Evolutionary conservation across 352 stramenopile genomes (phyloP).

Genomic region (Phytophthora constricta): DNA sequence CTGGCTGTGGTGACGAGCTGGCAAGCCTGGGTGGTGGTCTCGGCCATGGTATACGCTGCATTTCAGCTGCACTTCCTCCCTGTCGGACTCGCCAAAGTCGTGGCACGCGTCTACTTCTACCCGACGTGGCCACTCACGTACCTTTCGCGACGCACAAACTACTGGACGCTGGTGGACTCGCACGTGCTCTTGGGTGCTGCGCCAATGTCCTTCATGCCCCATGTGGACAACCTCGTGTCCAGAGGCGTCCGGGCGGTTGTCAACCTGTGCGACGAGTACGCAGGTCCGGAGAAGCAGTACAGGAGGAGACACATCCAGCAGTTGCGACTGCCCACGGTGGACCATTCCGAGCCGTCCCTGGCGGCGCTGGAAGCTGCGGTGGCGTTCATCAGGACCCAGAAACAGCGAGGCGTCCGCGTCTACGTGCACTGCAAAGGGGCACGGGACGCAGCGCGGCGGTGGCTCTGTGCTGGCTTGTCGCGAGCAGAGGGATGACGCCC

Average conservation of each 20-base stretch:
- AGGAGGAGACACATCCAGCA: conserved; percentile 88
- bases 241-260: conserved; percentile 91
- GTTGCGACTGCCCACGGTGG: conserved; percentile 90
- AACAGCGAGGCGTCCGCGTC: conserved; percentile 85
- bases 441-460: conserved; percentile 94
- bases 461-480: conserved; percentile 92
- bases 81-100: conserved; percentile 70
- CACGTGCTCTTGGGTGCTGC: conserved; percentile 92
- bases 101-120: conserved; percentile 90
- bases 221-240: conserved; percentile 83
- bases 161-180: conserved; percentile 92
- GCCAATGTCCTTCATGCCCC: conserved; percentile 89
- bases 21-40: conserved; percentile 27
- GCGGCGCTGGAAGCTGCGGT: conserved; percentile 76
- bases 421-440: conserved; percentile 97
- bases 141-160: conserved; percentile 84
- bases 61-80: conserved; percentile 94
- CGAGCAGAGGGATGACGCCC: conserved; percentile 71
- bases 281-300: conserved; percentile 89
- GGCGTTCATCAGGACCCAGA: conserved; percentile 91
- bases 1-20: conserved; percentile 29
- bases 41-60: conserved; percentile 60
- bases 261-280: conserved; percentile 97
- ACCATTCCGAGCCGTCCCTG: conserved; percentile 85
- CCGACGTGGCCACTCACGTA: conserved; percentile 94